phyloP scores from a whole-genome alignment of 257 asterid genomes.

The Orobanche coerulescens region DNA sequence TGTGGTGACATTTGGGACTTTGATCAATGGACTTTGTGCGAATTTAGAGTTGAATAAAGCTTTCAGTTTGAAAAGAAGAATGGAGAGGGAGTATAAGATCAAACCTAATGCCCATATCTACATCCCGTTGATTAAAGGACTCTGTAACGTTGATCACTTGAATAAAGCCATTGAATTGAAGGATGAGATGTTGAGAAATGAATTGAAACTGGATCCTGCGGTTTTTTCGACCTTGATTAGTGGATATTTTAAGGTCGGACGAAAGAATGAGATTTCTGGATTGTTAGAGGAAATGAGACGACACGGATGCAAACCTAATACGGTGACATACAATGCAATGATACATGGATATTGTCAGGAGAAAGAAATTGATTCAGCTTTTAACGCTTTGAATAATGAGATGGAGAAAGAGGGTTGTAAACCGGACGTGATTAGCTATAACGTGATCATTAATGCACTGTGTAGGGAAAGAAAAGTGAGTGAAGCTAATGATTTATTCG shows the following conservation, averaged over 20 bases:
- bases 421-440: constrained; percentile 61
- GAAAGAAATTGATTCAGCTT: constrained; percentile 55
- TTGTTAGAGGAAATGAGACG: constrained; percentile 55
- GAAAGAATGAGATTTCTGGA: constrained; percentile 33
- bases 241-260: constrained; percentile 48
- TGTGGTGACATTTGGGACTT: constrained; percentile 63
- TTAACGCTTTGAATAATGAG: constrained; percentile 33
- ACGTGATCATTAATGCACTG: constrained; percentile 45
- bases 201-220: constrained; percentile 46
- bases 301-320: constrained; percentile 49
- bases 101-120: constrained; percentile 46
- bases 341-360: constrained; percentile 53
- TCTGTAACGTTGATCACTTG: constrained; percentile 35
- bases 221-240: constrained; percentile 65
- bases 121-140: constrained; percentile 58
- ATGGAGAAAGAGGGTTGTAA: constrained; percentile 58
- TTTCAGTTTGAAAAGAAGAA: constrained; percentile 40
- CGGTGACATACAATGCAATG: constrained; percentile 56
- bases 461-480: constrained; percentile 43
- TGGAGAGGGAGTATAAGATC: constrained; percentile 48
- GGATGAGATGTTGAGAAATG: constrained; percentile 55
- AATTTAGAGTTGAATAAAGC: constrained; percentile 36
- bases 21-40: constrained; percentile 50
- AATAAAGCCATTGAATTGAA: constrained; percentile 42
- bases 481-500: constrained; percentile 60